Percentiles rank a stretch among this genome's conserved stretches.
Conservation (phyloP, 768 basidiomycete species). For the Leccinum subgranulosum region DNA sequence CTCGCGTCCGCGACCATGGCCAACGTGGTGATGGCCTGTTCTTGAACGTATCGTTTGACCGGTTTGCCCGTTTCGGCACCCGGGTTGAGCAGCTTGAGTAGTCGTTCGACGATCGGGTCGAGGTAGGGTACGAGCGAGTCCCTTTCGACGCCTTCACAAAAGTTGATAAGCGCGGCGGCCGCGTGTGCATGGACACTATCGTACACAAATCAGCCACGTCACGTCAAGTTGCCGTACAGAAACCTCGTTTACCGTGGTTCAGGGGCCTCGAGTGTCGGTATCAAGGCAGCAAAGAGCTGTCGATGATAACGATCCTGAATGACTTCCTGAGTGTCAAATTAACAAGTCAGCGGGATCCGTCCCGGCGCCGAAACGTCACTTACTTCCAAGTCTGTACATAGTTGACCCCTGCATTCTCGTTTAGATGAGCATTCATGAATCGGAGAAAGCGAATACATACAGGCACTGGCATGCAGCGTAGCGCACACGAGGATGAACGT, state of each 20-base stretch:
- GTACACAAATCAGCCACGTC: constrained; percentile 1
- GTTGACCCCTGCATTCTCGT: constrained; percentile 58
- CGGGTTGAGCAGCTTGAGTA: constrained; percentile 57
- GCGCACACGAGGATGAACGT: constrained; percentile 71
- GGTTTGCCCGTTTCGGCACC: constrained; percentile 39
- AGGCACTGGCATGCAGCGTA: constrained; percentile 83
- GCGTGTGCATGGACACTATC: constrained; percentile 23
- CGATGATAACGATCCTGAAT: constrained; percentile 72
- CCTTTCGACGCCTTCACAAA: constrained; percentile 81
- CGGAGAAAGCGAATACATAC: constrained; percentile 41
- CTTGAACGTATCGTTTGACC: constrained; percentile 67
- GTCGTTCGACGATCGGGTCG: constrained; percentile 71
- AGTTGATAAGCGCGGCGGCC: constrained; percentile 43
- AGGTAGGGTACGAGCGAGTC: constrained; percentile 74
- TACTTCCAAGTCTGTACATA: constrained; percentile 88
- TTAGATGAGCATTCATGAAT: neutral
- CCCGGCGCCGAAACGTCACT: constrained; percentile 2
- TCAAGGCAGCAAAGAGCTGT: constrained; percentile 66
- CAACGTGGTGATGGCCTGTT: constrained; percentile 83
- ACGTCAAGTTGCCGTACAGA: neutral
- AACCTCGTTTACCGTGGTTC: constrained; percentile 54
- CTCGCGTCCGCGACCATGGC: constrained; percentile 90
- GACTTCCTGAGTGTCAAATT: constrained; percentile 47
- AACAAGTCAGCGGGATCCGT: neutral
- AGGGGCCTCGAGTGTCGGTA: constrained; percentile 70